Evolutionary conservation across 2,329 filamentous ascomycete genomes (phyloP).

Genomic region (Fusarium sp.): DNA sequence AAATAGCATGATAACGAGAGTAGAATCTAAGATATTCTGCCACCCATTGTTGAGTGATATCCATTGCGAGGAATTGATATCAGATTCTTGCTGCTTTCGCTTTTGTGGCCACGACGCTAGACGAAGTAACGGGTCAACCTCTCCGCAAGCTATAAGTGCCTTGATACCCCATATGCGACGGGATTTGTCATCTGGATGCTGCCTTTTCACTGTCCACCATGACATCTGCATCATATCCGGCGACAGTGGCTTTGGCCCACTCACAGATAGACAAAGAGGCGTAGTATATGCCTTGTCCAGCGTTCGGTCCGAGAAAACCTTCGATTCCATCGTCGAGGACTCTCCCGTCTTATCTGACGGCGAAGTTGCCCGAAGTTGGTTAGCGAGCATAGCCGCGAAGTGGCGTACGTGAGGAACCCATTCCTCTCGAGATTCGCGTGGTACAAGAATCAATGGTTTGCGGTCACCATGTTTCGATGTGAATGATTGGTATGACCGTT

Average conservation of each 20-base stretch:
- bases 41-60: background rate
- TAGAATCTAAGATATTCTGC: background rate
- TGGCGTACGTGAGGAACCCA: background rate
- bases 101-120: background rate
- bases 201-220: background rate
- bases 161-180: background rate
- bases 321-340: rapidly evolving
- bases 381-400: background rate
- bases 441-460: background rate
- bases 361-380: rapidly evolving
- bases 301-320: background rate
- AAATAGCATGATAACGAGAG: background rate
- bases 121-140: background rate
- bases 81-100: background rate
- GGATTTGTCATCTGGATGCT: rapidly evolving
- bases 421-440: background rate
- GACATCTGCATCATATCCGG: conserved; percentile 14
- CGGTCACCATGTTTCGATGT: rapidly evolving
- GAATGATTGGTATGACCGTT: conserved; percentile 12
- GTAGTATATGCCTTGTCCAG: rapidly evolving
- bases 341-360: background rate
- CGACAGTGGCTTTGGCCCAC: background rate
- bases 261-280: background rate
- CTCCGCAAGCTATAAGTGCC: conserved; percentile 8
- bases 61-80: background rate